Evolutionary conservation across 2,329 filamentous ascomycete genomes (phyloP).

Genomic region (Fusarium sp.): DNA sequence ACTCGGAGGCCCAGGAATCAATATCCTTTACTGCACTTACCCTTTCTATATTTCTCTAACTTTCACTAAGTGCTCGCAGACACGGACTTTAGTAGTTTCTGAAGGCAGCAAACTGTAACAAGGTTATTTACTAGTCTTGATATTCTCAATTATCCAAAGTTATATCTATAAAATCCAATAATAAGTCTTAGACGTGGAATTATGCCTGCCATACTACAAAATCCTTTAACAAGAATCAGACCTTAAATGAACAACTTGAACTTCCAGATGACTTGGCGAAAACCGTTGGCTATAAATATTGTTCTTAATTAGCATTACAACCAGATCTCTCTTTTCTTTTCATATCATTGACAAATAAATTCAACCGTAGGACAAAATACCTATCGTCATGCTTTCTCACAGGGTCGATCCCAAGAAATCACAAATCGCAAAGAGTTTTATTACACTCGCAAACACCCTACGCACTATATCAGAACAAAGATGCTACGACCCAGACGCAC

Average conservation of each 20-base stretch:
- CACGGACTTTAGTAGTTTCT: background rate
- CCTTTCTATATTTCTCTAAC: background rate
- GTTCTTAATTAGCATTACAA: background rate
- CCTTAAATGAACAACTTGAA: background rate
- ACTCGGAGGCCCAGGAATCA: background rate
- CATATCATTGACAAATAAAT: background rate
- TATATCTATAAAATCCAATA: background rate
- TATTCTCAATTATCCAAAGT: background rate
- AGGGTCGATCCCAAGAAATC: accelerated
- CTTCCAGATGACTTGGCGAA: background rate
- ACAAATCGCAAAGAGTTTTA: background rate
- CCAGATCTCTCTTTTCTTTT: too few species aligned
- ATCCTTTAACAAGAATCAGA: background rate
- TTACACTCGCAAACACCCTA: background rate
- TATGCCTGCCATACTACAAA: too few species aligned
- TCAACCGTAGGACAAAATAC: background rate
- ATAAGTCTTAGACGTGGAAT: accelerated
- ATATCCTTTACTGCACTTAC: background rate
- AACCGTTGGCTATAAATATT: background rate
- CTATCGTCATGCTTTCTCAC: too few species aligned
- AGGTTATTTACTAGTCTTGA: background rate
- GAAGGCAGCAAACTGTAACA: accelerated
- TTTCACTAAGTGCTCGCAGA: background rate
- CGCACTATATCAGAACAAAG: background rate
- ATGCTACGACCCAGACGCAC: background rate